Evolutionary conservation across 1,284 basidiomycete species (phyloP), one percentile per base, ranked within the genome.

Genomic region (Exobasidium cylindrosporum): DNA sequence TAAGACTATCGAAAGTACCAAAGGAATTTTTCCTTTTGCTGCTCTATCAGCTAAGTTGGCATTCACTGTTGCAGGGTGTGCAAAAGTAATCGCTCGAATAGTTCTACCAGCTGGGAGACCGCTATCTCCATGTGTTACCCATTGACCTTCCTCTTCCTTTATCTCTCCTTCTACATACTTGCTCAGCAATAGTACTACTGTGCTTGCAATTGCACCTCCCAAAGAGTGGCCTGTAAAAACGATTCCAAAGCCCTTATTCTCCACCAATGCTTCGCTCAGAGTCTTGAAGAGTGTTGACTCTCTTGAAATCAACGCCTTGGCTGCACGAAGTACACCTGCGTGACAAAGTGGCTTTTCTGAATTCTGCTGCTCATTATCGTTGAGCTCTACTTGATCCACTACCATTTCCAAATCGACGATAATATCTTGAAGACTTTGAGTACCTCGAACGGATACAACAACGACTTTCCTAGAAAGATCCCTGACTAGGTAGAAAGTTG

Each of bases 401-500:
- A 67, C 65, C 65, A 79, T 61, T 28, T 79, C 77, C 44, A 79
- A 54, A 59, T 79, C 77, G 21, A 78, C 75, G 11, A 79, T 77
- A 59, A 79, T 78, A 60, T 79, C 77, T 14, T 71, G 71, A 54
- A 79, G 74, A 5, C 73, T 75, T 52, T 79, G 77, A 14, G 76
- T 79, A 6, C 77, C 77, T 1, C 77, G 69, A 4, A 79, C 72
- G 2, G 74, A 71, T 0, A 79, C 76, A 52, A 74, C 74, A 52
- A 79, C 70, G 43, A 72, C 70, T 61, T 73, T 73, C 49, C 76
- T 72, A 5, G 66, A 64, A 26, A 70, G 66, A 61, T 79, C 77
- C 29, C 73, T 69, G 2, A 76, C 68, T 21, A 79, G 57, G 66
- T 78, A 79, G 61, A 79, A 79, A 0, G 77, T 79, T 1, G 77